phyloP scores from a whole-genome alignment of 352 stramenopile genomes.

The Pythium sp. region DNA sequence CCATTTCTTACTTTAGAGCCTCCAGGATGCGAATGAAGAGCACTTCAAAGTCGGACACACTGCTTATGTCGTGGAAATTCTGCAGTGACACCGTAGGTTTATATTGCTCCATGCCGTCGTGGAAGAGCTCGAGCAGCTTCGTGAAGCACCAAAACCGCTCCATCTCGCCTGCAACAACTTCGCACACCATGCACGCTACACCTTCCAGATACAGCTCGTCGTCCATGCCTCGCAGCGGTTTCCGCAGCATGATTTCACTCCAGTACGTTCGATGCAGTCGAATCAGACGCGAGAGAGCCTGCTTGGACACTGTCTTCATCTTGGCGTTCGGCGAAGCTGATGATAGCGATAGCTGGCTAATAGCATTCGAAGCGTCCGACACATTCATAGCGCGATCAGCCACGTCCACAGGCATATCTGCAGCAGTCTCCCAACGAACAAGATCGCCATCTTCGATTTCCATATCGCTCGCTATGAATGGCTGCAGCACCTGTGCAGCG shows the following conservation, averaged over 20 bases:
- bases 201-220: conserved; percentile 32
- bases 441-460: background rate
- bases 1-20: conserved; percentile 22
- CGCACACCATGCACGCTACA: conserved; percentile 36
- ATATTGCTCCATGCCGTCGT: conserved; percentile 45
- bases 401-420: background rate
- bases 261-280: conserved; percentile 47
- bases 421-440: conserved; percentile 6
- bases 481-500: conserved; percentile 46
- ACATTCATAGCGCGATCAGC: background rate
- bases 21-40: conserved; percentile 71
- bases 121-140: conserved; percentile 55
- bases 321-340: background rate
- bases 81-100: conserved; percentile 37
- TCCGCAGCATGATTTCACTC: conserved; percentile 29
- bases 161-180: conserved; percentile 32
- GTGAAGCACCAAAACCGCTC: conserved; percentile 77
- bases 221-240: conserved; percentile 37
- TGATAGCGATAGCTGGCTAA: background rate
- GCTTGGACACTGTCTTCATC: background rate
- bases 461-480: background rate
- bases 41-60: conserved; percentile 49
- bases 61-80: conserved; percentile 34
- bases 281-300: conserved; percentile 21
- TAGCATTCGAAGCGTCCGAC: background rate